Evolutionary conservation across 2,329 filamentous ascomycete genomes (phyloP).

Genomic region (Cylindrodendrum hubeiense): DNA sequence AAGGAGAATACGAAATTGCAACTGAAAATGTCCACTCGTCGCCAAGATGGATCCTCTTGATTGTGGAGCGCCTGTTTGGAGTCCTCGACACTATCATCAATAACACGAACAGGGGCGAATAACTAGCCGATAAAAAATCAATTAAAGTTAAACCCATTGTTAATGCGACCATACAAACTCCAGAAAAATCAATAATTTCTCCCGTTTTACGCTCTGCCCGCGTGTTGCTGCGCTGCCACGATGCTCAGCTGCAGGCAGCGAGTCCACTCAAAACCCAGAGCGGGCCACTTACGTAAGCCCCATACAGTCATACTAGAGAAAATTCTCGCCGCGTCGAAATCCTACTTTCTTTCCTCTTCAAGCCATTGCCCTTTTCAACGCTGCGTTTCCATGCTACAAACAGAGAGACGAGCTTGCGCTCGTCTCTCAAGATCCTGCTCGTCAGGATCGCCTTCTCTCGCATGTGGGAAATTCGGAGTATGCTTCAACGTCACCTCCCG

Average conservation of each 20-base stretch:
- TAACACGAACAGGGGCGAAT: neutral
- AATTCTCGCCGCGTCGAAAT: constrained; percentile 27
- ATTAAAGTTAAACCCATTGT: neutral
- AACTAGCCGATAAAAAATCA: neutral
- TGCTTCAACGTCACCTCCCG: constrained; percentile 72
- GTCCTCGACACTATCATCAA: neutral
- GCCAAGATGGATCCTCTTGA: neutral
- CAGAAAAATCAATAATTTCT: neutral
- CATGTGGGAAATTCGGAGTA: constrained; percentile 99
- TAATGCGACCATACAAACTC: neutral
- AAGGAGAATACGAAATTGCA: neutral
- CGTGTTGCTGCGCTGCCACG: neutral
- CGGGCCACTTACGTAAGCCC: constrained; percentile 25
- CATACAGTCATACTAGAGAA: constrained; percentile 24
- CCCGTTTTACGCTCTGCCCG: neutral
- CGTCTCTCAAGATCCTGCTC: constrained; percentile 41
- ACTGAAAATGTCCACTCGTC: neutral
- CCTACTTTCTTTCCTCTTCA: constrained; percentile 50
- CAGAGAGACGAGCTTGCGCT: constrained; percentile 59
- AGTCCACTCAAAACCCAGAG: constrained; percentile 34
- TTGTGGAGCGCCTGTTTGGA: neutral
- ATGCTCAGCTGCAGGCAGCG: neutral
- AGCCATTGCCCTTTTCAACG: constrained; percentile 88
- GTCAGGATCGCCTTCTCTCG: constrained; percentile 47
- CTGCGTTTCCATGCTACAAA: constrained; percentile 97